Percentiles rank a stretch among this genome's conserved stretches.
Conservation (phyloP, 345 rosid genomes). For the Euclidium syriacum region DNA sequence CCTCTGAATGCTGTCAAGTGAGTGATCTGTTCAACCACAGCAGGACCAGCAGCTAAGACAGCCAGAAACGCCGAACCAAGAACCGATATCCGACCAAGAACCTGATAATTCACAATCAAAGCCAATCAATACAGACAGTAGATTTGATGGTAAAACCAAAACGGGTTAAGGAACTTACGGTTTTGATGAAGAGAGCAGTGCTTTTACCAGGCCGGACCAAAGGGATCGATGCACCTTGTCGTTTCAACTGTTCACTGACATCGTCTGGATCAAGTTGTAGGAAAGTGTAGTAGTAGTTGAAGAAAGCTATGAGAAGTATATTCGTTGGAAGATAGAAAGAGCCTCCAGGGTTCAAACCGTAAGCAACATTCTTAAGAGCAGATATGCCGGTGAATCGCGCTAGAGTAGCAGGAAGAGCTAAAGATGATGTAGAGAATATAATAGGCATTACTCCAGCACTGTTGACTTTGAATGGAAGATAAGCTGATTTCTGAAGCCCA, state of each 20-base stretch:
- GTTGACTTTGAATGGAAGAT: conserved; percentile 95
- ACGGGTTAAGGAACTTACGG: conserved; percentile 42
- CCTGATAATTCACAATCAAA: conserved; percentile 37
- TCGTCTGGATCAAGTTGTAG: conserved; percentile 97
- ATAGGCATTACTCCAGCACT: conserved; percentile 99
- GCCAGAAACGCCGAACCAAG: conserved; percentile 85
- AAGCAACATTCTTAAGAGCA: conserved; percentile 76
- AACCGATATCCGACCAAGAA: conserved; percentile 92
- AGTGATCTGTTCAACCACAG: conserved; percentile 75
- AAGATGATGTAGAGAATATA: conserved; percentile 90
- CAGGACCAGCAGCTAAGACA: conserved; percentile 95
- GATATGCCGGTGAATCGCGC: conserved; percentile 87
- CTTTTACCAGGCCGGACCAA: conserved; percentile 93
- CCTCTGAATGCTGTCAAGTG: conserved; percentile 97
- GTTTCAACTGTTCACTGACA: conserved; percentile 95
- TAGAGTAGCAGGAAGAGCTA: conserved; percentile 91
- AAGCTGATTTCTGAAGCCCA: conserved; percentile 89
- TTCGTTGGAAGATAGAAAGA: conserved; percentile 89
- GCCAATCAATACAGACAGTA: not conserved
- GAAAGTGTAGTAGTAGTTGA: conserved; percentile 97
- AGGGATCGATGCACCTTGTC: conserved; percentile 97
- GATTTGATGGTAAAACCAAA: not conserved
- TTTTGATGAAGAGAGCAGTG: conserved; percentile 79
- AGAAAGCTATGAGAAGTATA: conserved; percentile 88
- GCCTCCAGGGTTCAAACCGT: conserved; percentile 90